Evolutionary conservation across 345 rosid species (phyloP), one percentile per base, ranked within the genome.

Genomic region (Aethionema arabicum): DNA sequence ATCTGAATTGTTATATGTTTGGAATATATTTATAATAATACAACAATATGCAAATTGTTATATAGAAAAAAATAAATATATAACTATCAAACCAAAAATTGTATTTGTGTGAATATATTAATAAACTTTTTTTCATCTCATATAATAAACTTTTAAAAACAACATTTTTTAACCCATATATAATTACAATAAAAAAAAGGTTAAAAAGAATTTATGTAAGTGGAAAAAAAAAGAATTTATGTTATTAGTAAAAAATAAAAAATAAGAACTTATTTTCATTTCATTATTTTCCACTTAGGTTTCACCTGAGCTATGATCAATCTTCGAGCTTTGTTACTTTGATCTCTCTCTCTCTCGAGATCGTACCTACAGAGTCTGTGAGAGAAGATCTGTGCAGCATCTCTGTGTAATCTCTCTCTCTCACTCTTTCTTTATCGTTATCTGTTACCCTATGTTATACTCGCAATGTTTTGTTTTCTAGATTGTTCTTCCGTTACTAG

Each of bases 401-500:
- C 59, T 60, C 56, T 70, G 67, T 61, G 66, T 65, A 12, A 45
- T 52, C 70, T 51, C 61, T 38, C 61, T 52, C 31, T 37, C 36
- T 39, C 33, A 21, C 27, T 21, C 27, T 21, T 21, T 21, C 27
- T 21, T 21, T 21, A 21, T 21, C 27, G 27, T 1, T 21, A 1
- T 21, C 27, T 21, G 27, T 21, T 2, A 21, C 27, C 27, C 27
- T 21, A 21, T 21, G 27, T 21, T 21, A 21, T 21, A 2, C 27
- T 40, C 44, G 44, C 10, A 12, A 40, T 44, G 8, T 12, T 4
- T 35, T 21, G 38, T 35, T 1, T 42, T 64, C 59, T 57, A 13
- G 69, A 57, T 50, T 59, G 56, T 64, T 64, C 70, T 63, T 64
- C 59, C 59, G 59, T 63, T 64, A 44, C 55, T 63, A 50, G 61